phyloP scores from a whole-genome alignment of 2,329 filamentous ascomycete species.

The Cylindrodendrum hubeiense region DNA sequence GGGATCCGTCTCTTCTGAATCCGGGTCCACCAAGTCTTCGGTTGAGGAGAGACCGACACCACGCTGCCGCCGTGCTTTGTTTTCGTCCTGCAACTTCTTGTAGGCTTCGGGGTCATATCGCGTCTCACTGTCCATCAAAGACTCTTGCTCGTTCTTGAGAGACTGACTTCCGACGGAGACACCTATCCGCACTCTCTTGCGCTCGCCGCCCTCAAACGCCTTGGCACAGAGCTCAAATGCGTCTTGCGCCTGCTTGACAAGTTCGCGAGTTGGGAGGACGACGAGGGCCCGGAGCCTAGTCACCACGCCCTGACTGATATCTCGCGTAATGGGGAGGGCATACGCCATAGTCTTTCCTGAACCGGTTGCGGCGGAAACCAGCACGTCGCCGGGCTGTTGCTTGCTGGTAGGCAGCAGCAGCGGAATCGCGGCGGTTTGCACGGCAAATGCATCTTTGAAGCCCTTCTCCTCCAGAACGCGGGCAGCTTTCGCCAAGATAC shows the following conservation, averaged over 20 bases:
- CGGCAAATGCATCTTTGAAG: slow-evolving; percentile 56
- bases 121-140: slow-evolving; percentile 59
- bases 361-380: slow-evolving; percentile 92
- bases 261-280: slow-evolving; percentile 89
- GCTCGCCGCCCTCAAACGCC: slow-evolving; percentile 65
- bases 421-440: slow-evolving; percentile 73
- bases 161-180: slow-evolving; percentile 86
- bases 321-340: slow-evolving; percentile 84
- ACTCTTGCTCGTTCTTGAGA: slow-evolving; percentile 73
- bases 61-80: slow-evolving; percentile 14
- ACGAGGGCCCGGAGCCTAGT: slow-evolving; percentile 83
- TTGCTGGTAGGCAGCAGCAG: slow-evolving; percentile 77
- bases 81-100: slow-evolving; percentile 43
- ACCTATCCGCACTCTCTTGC: slow-evolving; percentile 81
- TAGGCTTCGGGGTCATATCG: slow-evolving; percentile 74
- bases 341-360: slow-evolving; percentile 97
- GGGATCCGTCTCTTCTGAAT: slow-evolving; percentile 40
- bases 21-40: slow-evolving; percentile 35
- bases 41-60: slow-evolving; percentile 21
- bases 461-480: slow-evolving; percentile 74
- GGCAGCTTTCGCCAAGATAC: slow-evolving; percentile 71
- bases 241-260: slow-evolving; percentile 87
- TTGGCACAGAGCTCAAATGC: slow-evolving; percentile 80
- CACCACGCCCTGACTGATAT: slow-evolving; percentile 73
- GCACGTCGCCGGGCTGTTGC: slow-evolving; percentile 79